A percentile compares a stretch with the other conserved stretches of the same genome.
These are phyloP conservation scores for Metarhizium anisopliae DNA, from an alignment of 2,329 filamentous ascomycete species.

Conservation along the genomic window DNA sequence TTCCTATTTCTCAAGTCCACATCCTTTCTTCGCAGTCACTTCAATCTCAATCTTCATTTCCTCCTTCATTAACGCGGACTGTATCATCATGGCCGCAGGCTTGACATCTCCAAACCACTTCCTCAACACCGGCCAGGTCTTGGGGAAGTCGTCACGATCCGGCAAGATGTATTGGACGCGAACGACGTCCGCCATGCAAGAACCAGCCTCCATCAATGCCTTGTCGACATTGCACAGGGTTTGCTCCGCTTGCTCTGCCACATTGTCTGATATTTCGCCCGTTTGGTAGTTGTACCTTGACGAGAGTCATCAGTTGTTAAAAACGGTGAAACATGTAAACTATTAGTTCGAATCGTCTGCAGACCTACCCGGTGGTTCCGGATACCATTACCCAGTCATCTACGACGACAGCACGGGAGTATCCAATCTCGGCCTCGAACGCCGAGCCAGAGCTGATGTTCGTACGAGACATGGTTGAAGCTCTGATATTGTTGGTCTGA, in stretches of 20 bases:
- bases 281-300: conserved; percentile 42
- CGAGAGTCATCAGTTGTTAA: neutral
- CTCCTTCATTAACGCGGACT: conserved; percentile 41
- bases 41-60: conserved; percentile 36
- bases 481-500: neutral
- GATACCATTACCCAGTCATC: conserved; percentile 45
- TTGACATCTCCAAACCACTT: conserved; percentile 40
- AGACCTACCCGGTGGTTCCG: conserved; percentile 41
- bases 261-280: conserved; percentile 32
- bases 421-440: conserved; percentile 45
- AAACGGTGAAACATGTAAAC: too few relatives aligned
- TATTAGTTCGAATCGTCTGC: neutral
- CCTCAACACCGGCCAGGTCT: conserved; percentile 39
- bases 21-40: conserved; percentile 28
- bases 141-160: conserved; percentile 35
- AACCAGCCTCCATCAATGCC: conserved; percentile 35
- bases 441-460: conserved; percentile 40
- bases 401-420: conserved; percentile 43
- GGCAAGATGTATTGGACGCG: conserved; percentile 44
- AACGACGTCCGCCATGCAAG: conserved; percentile 36
- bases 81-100: conserved; percentile 45
- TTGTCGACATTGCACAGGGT: conserved; percentile 36
- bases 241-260: conserved; percentile 41
- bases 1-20: neutral
- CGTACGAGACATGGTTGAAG: conserved; percentile 20